phyloP scores from a whole-genome alignment of 306 rosid species.

The Acacia melanoxylon region DNA sequence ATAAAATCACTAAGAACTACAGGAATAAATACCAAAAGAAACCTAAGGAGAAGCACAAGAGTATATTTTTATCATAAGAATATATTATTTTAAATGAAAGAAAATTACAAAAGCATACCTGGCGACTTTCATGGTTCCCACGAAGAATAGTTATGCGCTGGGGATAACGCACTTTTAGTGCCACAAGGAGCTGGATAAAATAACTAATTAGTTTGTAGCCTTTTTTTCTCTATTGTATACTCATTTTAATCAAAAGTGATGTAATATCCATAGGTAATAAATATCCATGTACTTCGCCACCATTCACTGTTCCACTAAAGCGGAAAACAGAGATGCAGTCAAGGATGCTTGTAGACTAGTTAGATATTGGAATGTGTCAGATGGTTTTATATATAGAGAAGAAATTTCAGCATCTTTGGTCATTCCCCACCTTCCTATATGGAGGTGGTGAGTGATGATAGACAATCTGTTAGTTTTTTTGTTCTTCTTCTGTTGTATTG shows the following conservation, averaged over 20 bases:
- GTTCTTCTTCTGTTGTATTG: not conserved
- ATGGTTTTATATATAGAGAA: not conserved
- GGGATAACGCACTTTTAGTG: conserved; percentile 88
- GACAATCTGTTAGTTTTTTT: not conserved
- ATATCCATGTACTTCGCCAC: conserved; percentile 25
- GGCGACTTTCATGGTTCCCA: conserved; percentile 99
- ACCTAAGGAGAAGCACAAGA: conserved; percentile 9
- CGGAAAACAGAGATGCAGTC: not conserved
- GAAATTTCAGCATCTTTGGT: not conserved
- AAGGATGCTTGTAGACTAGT: not conserved
- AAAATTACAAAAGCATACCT: conserved; percentile 56
- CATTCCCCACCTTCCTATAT: not conserved
- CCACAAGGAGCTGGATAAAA: conserved; percentile 84
- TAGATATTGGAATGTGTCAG: not conserved
- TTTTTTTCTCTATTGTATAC: not conserved
- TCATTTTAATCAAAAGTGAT: conserved; percentile 9
- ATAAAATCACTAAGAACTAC: not conserved
- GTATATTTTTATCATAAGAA: conserved; percentile 5
- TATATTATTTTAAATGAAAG: conserved; percentile 2
- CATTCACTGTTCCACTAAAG: not conserved
- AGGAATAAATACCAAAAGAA: conserved; percentile 26
- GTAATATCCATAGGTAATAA: conserved; percentile 14
- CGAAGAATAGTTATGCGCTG: conserved; percentile 98
- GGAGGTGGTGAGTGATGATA: not conserved
- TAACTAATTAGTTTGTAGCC: conserved; percentile 31